Percentiles rank a stretch among this genome's conserved stretches.
phyloP scores from a whole-genome alignment of 257 asterid genomes.

The Ophiorrhiza pumila region DNA sequence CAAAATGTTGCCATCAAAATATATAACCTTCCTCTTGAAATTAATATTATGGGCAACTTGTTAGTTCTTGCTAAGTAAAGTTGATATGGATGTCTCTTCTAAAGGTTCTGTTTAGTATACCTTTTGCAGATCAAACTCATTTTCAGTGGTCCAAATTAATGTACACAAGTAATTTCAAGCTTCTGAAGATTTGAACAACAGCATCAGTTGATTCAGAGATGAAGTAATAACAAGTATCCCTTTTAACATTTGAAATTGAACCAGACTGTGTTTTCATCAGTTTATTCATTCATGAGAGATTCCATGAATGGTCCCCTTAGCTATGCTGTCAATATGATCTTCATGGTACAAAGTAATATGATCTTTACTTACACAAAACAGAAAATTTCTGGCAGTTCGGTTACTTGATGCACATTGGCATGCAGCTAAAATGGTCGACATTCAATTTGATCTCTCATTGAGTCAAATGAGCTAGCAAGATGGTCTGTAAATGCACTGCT shows the following conservation, averaged over 20 bases:
- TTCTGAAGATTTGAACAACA: neutral
- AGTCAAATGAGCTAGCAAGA: neutral
- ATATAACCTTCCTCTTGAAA: neutral
- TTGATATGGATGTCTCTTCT: neutral
- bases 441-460: neutral
- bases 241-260: neutral
- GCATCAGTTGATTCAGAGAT: neutral
- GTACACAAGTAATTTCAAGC: neutral
- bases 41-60: neutral
- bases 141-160: neutral
- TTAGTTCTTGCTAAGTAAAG: neutral
- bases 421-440: neutral
- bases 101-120: neutral
- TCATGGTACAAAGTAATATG: neutral
- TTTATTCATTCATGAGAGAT: neutral
- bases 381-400: neutral
- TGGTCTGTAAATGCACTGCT: too few relatives aligned
- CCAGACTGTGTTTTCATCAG: neutral
- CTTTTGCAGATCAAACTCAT: neutral
- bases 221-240: neutral
- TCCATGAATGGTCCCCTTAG: neutral
- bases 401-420: neutral
- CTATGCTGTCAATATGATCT: neutral
- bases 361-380: neutral
- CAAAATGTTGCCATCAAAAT: neutral